phyloP scores from a whole-genome alignment of 163 green algal species.

The Scenedesmus sp. region DNA sequence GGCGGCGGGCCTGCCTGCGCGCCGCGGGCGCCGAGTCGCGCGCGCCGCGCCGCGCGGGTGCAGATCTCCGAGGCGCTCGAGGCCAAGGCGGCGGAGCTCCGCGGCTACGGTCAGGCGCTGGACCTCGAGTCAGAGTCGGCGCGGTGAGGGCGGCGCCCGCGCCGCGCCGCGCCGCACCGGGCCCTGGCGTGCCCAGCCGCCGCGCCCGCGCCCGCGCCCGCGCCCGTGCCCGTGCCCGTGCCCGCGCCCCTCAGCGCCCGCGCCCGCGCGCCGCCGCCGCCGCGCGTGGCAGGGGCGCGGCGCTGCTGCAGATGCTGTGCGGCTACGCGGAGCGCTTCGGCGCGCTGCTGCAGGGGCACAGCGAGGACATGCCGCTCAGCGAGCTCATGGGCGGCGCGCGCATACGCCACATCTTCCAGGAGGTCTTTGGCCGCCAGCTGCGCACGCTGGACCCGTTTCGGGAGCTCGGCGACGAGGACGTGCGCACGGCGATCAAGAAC shows the following conservation, averaged over 20 bases:
- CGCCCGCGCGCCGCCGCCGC: background rate
- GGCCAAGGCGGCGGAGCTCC: slow-evolving; percentile 44
- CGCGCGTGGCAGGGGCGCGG: slow-evolving; percentile 65
- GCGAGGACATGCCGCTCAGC: slow-evolving; percentile 75
- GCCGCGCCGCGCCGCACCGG: too few species aligned
- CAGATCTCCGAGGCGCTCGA: slow-evolving; percentile 48
- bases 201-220: too few species aligned
- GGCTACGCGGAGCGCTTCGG: slow-evolving; percentile 73
- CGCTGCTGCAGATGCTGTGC: slow-evolving; percentile 90
- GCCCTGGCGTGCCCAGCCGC: too few species aligned
- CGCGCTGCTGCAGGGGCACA: slow-evolving; percentile 56
- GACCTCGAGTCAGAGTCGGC: slow-evolving; percentile 39
- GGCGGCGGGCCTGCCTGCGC: too few species aligned
- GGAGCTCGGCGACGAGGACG: slow-evolving; percentile 91
- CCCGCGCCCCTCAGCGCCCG: too few species aligned
- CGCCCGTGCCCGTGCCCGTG: too few species aligned
- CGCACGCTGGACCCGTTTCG: slow-evolving; percentile 76
- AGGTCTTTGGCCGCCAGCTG: slow-evolving; percentile 88
- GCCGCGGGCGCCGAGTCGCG: too few species aligned
- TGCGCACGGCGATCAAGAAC: slow-evolving; percentile 92
- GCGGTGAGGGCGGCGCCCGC: slow-evolving; percentile 1
- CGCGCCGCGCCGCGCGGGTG: too few species aligned
- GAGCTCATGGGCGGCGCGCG: slow-evolving; percentile 89
- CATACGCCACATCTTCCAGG: slow-evolving; percentile 81
- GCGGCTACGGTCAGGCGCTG: slow-evolving; percentile 41